Evolutionary conservation across 768 basidiomycete species (phyloP), one percentile per base, ranked within the genome.

Genomic region (Collybia mongolica): DNA sequence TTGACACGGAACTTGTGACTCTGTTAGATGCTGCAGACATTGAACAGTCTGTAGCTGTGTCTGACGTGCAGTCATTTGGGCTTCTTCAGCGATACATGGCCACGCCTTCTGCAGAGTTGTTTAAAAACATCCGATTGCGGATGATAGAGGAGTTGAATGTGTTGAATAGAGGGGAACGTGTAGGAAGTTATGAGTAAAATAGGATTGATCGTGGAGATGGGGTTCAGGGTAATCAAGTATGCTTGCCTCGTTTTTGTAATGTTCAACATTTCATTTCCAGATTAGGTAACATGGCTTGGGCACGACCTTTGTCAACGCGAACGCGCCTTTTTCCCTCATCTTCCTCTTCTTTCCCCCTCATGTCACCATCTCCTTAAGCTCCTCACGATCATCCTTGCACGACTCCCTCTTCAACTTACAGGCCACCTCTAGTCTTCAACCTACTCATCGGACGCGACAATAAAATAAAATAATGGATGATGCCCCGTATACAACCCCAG

Each of bases 1-100:
- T 99, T 36, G 97, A 98, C 73, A 88, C 90, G 0, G 92, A 91
- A 57, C 80, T 99, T 26, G 93, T 94, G 38, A 80, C 81, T 18
- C 65, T 98, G 46, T 69, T 99, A 54, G 96, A 98, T 60, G 86
- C 81, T 3, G 83, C 78, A 32, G 74, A 59, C 20, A 61, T 54
- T 40, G 57, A 55, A 32, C 61, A 59, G 51, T 57, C 53, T 35
- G 59, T 14, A 53, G 39, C 65, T 69, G 32, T 20, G 38, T 24
- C 29, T 23, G 14, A 67, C 22, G 29, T 7, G 6, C 15, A 19
- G 28, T 47, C 46, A 14, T 47, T 39, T 28, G 11, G 24, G n/a
- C 46, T 94, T 51, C 65, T 90, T 49, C 67, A 73, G 49, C 71
- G 74, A 57, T 96, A 96, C 65, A 57, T 72, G 60, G 67, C 66